Evolutionary conservation across 495 filamentous ascomycete species (phyloP).

Genomic region (Parathielavia appendiculata): DNA sequence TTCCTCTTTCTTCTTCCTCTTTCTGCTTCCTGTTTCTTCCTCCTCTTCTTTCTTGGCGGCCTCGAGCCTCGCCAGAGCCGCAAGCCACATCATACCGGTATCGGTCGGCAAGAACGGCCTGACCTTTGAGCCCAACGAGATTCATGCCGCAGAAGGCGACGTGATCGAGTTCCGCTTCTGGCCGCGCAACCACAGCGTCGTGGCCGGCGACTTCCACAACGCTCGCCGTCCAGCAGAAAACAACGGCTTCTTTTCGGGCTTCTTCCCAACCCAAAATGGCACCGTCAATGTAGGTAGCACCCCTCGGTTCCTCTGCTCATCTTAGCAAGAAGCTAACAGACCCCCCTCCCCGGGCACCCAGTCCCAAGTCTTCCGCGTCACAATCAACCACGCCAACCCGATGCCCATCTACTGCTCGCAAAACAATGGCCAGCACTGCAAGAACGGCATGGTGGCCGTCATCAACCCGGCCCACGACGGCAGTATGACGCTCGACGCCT

Average conservation of each 20-base stretch:
- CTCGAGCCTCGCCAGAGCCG: conserved; percentile 21
- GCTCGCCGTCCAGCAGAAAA: conserved; percentile 42
- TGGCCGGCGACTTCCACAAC: conserved; percentile 39
- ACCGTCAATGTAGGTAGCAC: conserved; percentile 24
- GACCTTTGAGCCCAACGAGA: conserved; percentile 28
- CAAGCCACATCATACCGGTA: conserved; percentile 24
- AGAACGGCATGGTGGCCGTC: conserved; percentile 35
- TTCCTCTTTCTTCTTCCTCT: too few species aligned
- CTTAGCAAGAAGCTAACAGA: background rate
- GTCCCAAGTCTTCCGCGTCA: conserved; percentile 43
- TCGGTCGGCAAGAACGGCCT: conserved; percentile 28
- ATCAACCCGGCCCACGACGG: conserved; percentile 27
- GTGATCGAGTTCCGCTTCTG: conserved; percentile 52
- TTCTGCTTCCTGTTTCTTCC: too few species aligned
- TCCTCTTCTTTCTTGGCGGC: conserved; percentile 23
- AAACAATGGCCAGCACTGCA: conserved; percentile 33
- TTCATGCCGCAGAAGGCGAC: conserved; percentile 44
- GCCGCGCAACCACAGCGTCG: conserved; percentile 48
- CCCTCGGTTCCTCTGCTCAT: background rate
- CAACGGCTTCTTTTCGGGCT: conserved; percentile 46
- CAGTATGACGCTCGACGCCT: conserved; percentile 20
- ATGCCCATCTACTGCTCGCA: conserved; percentile 52
- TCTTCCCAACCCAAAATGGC: conserved; percentile 30
- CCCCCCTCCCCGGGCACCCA: background rate
- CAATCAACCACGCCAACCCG: conserved; percentile 48